Evolutionary conservation across 2,329 filamentous ascomycete species (phyloP).

Genomic region (Pestalotiopsis sp.): DNA sequence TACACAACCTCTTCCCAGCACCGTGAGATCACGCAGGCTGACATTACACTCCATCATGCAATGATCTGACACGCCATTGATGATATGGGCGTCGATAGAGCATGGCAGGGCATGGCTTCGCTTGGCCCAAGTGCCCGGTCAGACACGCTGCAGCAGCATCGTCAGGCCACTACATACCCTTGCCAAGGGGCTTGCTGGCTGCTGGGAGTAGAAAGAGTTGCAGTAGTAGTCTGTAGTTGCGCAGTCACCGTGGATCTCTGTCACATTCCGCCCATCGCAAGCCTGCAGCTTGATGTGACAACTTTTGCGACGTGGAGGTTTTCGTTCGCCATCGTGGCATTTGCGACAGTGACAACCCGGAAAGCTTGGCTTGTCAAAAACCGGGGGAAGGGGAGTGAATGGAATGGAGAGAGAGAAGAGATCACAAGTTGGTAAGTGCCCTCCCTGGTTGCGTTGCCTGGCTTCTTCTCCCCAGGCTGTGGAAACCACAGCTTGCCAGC

Average conservation of each 20-base stretch:
- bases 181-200: neutral
- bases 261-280: neutral
- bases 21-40: conserved; percentile 8
- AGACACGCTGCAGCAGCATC: neutral
- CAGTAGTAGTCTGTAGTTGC: neutral
- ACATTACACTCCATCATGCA: conserved; percentile 9
- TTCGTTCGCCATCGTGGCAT: neutral
- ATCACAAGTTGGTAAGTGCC: no score
- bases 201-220: neutral
- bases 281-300: neutral
- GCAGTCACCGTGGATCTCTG: neutral
- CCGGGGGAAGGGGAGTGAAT: neutral
- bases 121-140: conserved; percentile 6
- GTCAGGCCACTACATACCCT: neutral
- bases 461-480: neutral
- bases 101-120: neutral
- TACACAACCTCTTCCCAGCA: neutral
- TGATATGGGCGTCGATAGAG: neutral
- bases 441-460: no score
- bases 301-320: neutral
- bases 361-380: neutral
- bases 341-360: neutral
- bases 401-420: neutral
- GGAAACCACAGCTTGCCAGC: neutral
- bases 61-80: conserved; percentile 6